Percentiles rank a stretch among this genome's conserved stretches.
These are phyloP conservation scores for Colletotrichum costaricense DNA, from an alignment of 2,329 filamentous ascomycete species.

Conservation along the genomic window DNA sequence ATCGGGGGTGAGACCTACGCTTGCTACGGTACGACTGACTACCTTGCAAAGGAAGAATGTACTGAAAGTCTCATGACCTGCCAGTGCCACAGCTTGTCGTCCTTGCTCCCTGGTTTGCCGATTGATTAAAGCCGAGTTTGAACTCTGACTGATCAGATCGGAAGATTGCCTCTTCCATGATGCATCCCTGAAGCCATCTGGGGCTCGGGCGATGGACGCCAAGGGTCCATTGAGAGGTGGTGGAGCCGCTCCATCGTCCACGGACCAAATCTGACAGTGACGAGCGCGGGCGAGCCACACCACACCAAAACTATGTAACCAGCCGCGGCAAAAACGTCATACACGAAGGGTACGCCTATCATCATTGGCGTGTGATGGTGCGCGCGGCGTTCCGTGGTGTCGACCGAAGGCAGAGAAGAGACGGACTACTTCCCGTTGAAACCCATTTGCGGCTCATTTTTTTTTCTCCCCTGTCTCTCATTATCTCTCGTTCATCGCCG, in stretches of 20 bases:
- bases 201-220: conserved; percentile 22
- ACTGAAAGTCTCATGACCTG: conserved; percentile 6
- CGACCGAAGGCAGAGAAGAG: not conserved
- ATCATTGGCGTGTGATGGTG: conserved; percentile 5
- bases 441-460: not conserved
- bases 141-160: conserved; percentile 32
- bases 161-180: conserved; percentile 28
- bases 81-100: not conserved
- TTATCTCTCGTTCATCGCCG: not conserved
- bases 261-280: conserved; percentile 27
- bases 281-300: conserved; percentile 15
- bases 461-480: not conserved
- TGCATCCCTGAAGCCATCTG: conserved; percentile 19
- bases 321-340: conserved; percentile 33
- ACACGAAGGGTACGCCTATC: conserved; percentile 23
- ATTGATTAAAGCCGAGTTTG: conserved; percentile 4
- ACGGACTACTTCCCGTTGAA: conserved; percentile 3
- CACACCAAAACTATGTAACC: conserved; percentile 17
- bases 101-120: not conserved
- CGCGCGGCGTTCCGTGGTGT: not conserved
- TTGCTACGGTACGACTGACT: too few relatives aligned
- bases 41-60: too few relatives aligned
- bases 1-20: not conserved
- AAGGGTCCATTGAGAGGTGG: conserved; percentile 16
- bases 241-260: conserved; percentile 8